A percentile compares a stretch with the other conserved stretches of the same genome.
Conservation (phyloP, 176 grass and related monocot species). For the Triticum urartu region DNA sequence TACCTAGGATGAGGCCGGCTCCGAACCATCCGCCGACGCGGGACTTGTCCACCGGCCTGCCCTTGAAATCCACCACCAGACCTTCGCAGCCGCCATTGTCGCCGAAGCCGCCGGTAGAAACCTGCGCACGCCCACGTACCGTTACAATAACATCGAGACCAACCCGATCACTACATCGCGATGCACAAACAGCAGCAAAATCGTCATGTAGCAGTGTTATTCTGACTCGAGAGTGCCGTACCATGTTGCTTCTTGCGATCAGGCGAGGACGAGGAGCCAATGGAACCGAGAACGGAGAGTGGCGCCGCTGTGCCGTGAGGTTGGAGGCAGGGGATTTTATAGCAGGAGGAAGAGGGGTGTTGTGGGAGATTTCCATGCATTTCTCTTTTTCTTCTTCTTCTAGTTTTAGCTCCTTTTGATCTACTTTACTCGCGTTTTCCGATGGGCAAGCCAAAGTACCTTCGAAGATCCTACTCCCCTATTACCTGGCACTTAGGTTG, state of each 20-base stretch:
- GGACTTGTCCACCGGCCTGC: constrained; percentile 46
- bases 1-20: constrained; percentile 53
- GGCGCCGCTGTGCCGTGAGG: not conserved
- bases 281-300: not conserved
- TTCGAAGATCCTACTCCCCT: too few species aligned
- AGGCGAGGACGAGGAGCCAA: not conserved
- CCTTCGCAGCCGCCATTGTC: not conserved
- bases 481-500: too few species aligned
- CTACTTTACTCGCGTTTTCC: too few species aligned
- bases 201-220: too few species aligned
- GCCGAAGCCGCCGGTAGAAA: constrained; percentile 24
- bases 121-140: constrained; percentile 7
- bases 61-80: constrained; percentile 44
- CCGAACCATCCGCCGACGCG: constrained; percentile 55
- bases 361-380: not conserved
- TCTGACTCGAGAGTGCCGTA: not conserved
- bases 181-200: too few species aligned
- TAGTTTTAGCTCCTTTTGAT: not conserved
- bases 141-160: not conserved
- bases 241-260: constrained; percentile 16
- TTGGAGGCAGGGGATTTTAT: constrained; percentile 1
- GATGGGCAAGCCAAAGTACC: too few species aligned
- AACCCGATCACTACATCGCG: not conserved
- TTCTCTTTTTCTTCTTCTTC: not conserved
- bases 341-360: not conserved